A percentile compares a stretch with the other conserved stretches of the same genome.
Conservation (phyloP, 768 basidiomycete genomes). For the Gymnopilus dilepis region DNA sequence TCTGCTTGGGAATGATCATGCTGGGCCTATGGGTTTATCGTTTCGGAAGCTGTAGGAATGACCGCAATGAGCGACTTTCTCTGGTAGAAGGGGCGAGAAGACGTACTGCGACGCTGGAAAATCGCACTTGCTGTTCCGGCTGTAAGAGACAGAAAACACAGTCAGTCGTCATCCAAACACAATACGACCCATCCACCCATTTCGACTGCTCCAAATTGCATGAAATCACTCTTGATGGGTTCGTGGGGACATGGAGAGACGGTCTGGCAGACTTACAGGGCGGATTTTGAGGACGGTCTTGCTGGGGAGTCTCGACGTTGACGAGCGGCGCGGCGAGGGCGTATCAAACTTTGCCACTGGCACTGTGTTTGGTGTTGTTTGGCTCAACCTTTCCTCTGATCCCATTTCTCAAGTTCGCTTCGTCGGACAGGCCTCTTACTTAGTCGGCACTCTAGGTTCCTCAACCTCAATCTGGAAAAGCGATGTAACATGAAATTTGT, state of each 20-base stretch:
- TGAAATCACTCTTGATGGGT: slow-evolving; percentile 28
- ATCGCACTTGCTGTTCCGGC: slow-evolving; percentile 46
- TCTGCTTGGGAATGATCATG: slow-evolving; percentile 98
- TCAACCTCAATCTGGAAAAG: too few species aligned
- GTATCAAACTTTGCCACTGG: slow-evolving; percentile 21
- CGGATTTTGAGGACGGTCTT: slow-evolving; percentile 44
- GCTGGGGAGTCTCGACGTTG: slow-evolving; percentile 45
- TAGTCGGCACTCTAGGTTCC: too few species aligned
- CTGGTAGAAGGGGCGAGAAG: neutral
- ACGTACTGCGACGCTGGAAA: slow-evolving; percentile 43
- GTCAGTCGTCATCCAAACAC: slow-evolving; percentile 44
- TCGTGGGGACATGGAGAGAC: slow-evolving; percentile 22
- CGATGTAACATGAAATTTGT: too few species aligned
- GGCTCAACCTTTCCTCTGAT: slow-evolving; percentile 12
- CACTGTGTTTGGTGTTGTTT: slow-evolving; percentile 25
- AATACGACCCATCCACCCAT: slow-evolving; percentile 42
- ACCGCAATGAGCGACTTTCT: slow-evolving; percentile 9
- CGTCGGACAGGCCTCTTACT: too few species aligned
- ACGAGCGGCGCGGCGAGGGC: slow-evolving; percentile 33
- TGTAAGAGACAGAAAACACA: slow-evolving; percentile 26
- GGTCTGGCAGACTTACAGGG: slow-evolving; percentile 42
- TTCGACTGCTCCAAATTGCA: slow-evolving; percentile 33
- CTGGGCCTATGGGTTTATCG: slow-evolving; percentile 46
- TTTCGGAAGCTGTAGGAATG: slow-evolving; percentile 34
- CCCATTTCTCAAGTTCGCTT: neutral